Evolutionary conservation across 148 eudicot species (phyloP), one percentile per base, ranked within the genome.

Genomic region (Vaccinium corymbosum): DNA sequence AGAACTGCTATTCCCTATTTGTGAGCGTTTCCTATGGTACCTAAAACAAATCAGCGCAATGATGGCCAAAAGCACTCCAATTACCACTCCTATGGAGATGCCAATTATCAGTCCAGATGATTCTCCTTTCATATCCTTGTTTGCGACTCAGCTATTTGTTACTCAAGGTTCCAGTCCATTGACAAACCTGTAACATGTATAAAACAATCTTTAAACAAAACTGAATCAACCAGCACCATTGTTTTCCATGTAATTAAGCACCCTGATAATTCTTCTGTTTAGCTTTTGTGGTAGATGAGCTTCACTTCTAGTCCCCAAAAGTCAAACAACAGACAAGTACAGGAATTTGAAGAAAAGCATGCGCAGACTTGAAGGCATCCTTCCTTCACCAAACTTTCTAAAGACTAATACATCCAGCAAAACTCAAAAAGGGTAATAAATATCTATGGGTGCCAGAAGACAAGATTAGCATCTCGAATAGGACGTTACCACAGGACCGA

Each of bases 71-170:
- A 89, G 85, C 42, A 93, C 88, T 80, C 98, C 98, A 70, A 95
- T 92, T 27, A 95, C 98, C 22, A 95, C 91, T 48, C 98, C 98
- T 61, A 94, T 93, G 11, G 98, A 94, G 80, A 94, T 87, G 57
- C 98, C 98, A 70, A 93, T 84, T 61, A 94, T 92, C 89, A 95
- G 86, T 14, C 92, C 95, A 66, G 90, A 86, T 80, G 94, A 87
- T 81, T 85, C 84, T 27, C 22, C 92, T 86, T 86, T 87, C 98
- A 95, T 95, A 85, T 91, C 87, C 81, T 83, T 80, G 78, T 11
- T 57, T 70, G 22, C 80, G 38, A 55, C 79, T 80, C 72, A 66
- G 13, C 35, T 29, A 13, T 68, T 68, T 82, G 71, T 76, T 68
- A 81, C 29, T 77, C 74, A 85, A 84, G 75, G 78, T 83, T 79